Conservation (phyloP, 2,329 filamentous ascomycete species). For the Trichoderma guizhouense region DNA sequence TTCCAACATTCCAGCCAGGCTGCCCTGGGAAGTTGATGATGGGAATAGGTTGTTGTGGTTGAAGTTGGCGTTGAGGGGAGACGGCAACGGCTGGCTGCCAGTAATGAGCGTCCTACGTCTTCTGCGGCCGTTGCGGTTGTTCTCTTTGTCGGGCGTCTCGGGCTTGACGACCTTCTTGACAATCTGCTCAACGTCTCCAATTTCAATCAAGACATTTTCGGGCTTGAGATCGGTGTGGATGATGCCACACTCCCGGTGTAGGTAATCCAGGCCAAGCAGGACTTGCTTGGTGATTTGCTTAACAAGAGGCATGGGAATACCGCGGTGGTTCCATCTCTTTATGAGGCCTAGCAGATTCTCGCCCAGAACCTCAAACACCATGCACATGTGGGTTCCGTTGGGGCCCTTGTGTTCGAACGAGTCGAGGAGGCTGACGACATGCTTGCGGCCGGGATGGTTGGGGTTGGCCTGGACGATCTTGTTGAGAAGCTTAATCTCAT, state of each 20-base stretch:
- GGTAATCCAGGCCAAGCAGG: conserved; percentile 87
- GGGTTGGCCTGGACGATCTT: conserved; percentile 95
- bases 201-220: conserved; percentile 97
- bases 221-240: conserved; percentile 98
- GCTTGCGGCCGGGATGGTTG: conserved; percentile 86
- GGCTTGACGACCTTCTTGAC: conserved; percentile 94
- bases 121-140: conserved; percentile 86
- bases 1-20: conserved; percentile 82
- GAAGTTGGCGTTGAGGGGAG: conserved; percentile 89
- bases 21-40: conserved; percentile 63
- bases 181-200: conserved; percentile 97
- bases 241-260: conserved; percentile 97
- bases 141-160: conserved; percentile 71
- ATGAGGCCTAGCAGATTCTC: conserved; percentile 94
- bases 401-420: conserved; percentile 97
- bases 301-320: conserved; percentile 92
- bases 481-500: conserved; percentile 97
- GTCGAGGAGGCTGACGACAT: conserved; percentile 93
- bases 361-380: conserved; percentile 97
- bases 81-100: conserved; percentile 92
- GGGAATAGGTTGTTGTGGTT: conserved; percentile 71
- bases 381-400: conserved; percentile 94
- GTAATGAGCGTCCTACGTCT: conserved; percentile 92
- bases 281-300: conserved; percentile 99
- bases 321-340: conserved; percentile 97